Percentiles rank a stretch among this genome's conserved stretches.
phyloP scores from a whole-genome alignment of 2,329 filamentous ascomycete species.

The Xylaria digitata region DNA sequence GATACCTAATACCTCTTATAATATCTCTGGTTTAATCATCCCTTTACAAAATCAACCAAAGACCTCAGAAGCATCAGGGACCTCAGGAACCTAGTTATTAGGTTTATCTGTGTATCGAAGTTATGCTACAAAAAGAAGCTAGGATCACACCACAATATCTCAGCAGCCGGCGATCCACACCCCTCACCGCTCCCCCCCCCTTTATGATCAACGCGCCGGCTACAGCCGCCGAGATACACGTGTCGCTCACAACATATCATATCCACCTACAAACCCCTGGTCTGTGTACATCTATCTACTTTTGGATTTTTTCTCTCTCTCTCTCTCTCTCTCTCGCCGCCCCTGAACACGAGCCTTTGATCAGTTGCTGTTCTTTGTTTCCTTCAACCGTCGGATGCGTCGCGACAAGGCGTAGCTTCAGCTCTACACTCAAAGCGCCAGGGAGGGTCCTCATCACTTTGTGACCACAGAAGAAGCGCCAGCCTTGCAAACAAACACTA shows the following conservation, averaged over 20 bases:
- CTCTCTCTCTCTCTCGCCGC: background rate
- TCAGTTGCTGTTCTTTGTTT: background rate
- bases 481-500: background rate
- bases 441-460: background rate
- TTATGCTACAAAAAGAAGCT: background rate
- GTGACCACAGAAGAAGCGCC: background rate
- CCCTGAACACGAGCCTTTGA: background rate
- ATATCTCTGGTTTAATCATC: too few relatives aligned
- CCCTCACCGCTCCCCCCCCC: constrained; percentile 23
- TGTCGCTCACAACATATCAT: constrained; percentile 9
- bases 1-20: too few relatives aligned
- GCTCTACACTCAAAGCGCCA: background rate
- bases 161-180: background rate
- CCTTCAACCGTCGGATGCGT: background rate
- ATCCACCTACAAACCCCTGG: background rate
- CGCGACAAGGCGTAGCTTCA: background rate
- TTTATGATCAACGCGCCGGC: constrained; percentile 10
- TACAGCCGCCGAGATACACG: constrained; percentile 7
- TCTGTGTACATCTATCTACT: background rate
- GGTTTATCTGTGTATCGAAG: background rate
- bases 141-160: too few relatives aligned
- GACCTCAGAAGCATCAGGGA: too few relatives aligned
- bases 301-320: background rate
- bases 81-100: background rate
- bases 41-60: too few relatives aligned